phyloP scores from a whole-genome alignment of 2,329 filamentous ascomycete species.

The Talaromyces sp. region DNA sequence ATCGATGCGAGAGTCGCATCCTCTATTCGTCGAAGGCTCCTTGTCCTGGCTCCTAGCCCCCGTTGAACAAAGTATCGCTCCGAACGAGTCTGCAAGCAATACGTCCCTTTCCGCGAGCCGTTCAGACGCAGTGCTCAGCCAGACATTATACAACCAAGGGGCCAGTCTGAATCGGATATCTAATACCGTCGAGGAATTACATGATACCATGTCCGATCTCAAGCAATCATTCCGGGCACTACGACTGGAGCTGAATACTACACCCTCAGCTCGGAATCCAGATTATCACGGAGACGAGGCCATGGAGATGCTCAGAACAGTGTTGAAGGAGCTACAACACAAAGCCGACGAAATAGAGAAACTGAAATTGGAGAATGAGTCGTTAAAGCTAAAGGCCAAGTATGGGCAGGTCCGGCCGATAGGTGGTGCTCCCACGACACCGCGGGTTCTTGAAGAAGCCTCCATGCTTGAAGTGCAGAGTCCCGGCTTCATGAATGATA shows the following conservation, averaged over 20 bases:
- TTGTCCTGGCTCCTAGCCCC: conserved; percentile 31
- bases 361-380: conserved; percentile 37
- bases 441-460: conserved; percentile 11
- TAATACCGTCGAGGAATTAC: conserved; percentile 36
- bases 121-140: conserved; percentile 27
- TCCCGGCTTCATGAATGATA: conserved; percentile 33
- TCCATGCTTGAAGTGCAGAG: conserved; percentile 31
- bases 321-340: conserved; percentile 36
- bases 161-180: conserved; percentile 38
- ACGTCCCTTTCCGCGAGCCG: conserved; percentile 20
- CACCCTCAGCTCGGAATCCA: conserved; percentile 23
- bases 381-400: conserved; percentile 35
- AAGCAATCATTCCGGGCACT: conserved; percentile 38
- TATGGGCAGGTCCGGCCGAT: conserved; percentile 31
- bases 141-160: conserved; percentile 37
- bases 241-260: conserved; percentile 35
- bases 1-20: conserved; percentile 38
- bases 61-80: conserved; percentile 15
- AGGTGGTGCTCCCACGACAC: conserved; percentile 15
- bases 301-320: conserved; percentile 38
- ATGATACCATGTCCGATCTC: conserved; percentile 40
- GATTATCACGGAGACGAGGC: conserved; percentile 24
- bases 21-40: conserved; percentile 32
- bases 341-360: conserved; percentile 41
- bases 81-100: conserved; percentile 27